Conservation (phyloP, 2,329 filamentous ascomycete genomes). For the Leptographium galeiforme region DNA sequence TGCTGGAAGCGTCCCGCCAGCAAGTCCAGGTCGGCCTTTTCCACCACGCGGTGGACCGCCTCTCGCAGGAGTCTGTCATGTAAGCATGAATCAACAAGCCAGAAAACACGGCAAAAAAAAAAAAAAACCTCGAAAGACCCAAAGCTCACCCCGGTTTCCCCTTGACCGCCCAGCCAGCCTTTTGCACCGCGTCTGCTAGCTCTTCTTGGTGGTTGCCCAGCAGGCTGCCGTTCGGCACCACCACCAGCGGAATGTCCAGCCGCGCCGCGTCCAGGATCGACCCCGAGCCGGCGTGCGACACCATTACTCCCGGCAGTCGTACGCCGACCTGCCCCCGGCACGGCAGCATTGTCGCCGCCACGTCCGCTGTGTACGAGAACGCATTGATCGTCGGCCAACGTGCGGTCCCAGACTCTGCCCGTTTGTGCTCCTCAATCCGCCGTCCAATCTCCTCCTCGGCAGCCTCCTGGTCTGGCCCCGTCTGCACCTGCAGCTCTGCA, state of each 20-base stretch:
- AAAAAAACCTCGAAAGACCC: background rate
- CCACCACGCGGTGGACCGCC: slow-evolving; percentile 13
- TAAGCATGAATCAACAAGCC: background rate
- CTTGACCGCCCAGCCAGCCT: slow-evolving; percentile 63
- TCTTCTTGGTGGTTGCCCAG: slow-evolving; percentile 87
- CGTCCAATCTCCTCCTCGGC: slow-evolving; percentile 25
- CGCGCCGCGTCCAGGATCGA: slow-evolving; percentile 76
- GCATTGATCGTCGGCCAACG: slow-evolving; percentile 15
- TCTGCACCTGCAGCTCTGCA: slow-evolving; percentile 65
- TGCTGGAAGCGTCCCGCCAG: slow-evolving; percentile 14
- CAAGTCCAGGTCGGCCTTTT: slow-evolving; percentile 11
- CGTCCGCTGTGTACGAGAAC: slow-evolving; percentile 54
- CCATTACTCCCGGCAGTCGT: slow-evolving; percentile 54
- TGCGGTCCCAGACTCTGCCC: background rate
- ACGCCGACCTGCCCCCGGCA: slow-evolving; percentile 31
- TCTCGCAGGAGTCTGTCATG: slow-evolving; percentile 12
- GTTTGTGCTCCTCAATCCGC: slow-evolving; percentile 7
- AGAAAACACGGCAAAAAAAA: too few species aligned
- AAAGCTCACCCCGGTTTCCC: slow-evolving; percentile 50
- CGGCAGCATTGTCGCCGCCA: slow-evolving; percentile 44
- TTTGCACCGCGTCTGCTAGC: slow-evolving; percentile 62
- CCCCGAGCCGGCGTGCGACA: slow-evolving; percentile 86
- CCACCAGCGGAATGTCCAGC: slow-evolving; percentile 62
- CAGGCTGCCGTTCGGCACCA: slow-evolving; percentile 72
- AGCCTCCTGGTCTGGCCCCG: slow-evolving; percentile 53